phyloP scores from a whole-genome alignment of 352 stramenopile genomes.

The Phytophthora europaea region DNA sequence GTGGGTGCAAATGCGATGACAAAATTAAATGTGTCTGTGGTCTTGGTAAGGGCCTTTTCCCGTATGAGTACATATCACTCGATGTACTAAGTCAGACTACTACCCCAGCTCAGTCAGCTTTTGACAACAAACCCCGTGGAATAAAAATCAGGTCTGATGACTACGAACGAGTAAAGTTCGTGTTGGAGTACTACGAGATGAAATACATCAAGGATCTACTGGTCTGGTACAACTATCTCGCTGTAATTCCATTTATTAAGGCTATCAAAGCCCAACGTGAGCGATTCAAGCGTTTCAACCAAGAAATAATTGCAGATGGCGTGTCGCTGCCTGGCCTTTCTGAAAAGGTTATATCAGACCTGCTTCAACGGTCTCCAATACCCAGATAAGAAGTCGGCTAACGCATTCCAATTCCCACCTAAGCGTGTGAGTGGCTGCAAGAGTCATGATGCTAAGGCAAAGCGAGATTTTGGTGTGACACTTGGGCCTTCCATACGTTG shows the following conservation, averaged over 20 bases:
- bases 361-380: slow-evolving; percentile 23
- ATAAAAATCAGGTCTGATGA: neutral
- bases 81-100: neutral
- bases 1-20: slow-evolving; percentile 40
- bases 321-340: slow-evolving; percentile 22
- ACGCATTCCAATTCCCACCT: slow-evolving; percentile 26
- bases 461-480: too few relatives aligned
- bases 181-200: slow-evolving; percentile 17
- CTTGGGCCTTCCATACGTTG: slow-evolving; percentile 25
- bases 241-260: slow-evolving; percentile 38
- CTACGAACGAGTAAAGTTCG: neutral
- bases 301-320: slow-evolving; percentile 37
- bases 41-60: neutral
- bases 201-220: slow-evolving; percentile 45
- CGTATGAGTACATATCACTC: neutral
- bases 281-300: slow-evolving; percentile 23
- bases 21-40: slow-evolving; percentile 42
- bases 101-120: neutral
- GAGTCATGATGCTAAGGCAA: too few relatives aligned
- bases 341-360: slow-evolving; percentile 39
- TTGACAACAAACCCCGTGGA: neutral
- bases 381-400: slow-evolving; percentile 4
- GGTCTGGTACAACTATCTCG: slow-evolving; percentile 25
- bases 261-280: slow-evolving; percentile 22
- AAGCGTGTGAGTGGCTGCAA: too few relatives aligned